These are phyloP conservation scores for Trifolium fragiferum DNA, from an alignment of 306 rosid species.

Conservation along the genomic window DNA sequence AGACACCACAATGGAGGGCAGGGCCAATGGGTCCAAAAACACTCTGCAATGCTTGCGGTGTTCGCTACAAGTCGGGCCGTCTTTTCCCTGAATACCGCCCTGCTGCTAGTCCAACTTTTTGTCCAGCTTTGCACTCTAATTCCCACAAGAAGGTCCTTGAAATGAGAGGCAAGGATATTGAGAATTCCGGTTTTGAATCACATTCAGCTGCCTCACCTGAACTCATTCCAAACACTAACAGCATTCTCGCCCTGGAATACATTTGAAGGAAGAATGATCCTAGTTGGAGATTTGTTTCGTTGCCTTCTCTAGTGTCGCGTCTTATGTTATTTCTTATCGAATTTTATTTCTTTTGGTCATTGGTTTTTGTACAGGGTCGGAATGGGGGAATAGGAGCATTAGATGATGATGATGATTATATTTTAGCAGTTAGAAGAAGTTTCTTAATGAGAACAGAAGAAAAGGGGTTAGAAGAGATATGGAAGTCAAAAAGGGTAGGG, in stretches of 20 bases:
- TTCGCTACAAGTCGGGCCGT: conserved; percentile 88
- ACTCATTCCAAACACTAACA: conserved; percentile 81
- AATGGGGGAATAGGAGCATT: conserved; percentile 67
- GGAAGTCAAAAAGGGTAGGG: conserved; percentile 74
- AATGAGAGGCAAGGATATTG: conserved; percentile 71
- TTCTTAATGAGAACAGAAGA: conserved; percentile 54
- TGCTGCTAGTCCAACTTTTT: conserved; percentile 92
- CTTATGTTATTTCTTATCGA: conserved; percentile 58
- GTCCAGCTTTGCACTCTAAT: conserved; percentile 84
- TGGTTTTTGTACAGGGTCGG: conserved; percentile 92
- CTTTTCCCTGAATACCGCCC: conserved; percentile 97
- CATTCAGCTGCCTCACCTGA: conserved; percentile 57
- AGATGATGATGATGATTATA: conserved; percentile 55
- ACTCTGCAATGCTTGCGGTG: conserved; percentile 96
- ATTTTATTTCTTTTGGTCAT: conserved; percentile 66
- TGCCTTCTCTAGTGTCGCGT: conserved; percentile 47
- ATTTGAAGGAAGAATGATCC: conserved; percentile 53
- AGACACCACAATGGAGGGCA: conserved; percentile 99
- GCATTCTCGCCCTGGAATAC: conserved; percentile 76
- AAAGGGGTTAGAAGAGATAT: conserved; percentile 48
- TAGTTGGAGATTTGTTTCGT: conserved; percentile 36
- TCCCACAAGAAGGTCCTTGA: conserved; percentile 94
- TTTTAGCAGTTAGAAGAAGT: conserved; percentile 72
- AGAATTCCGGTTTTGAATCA: conserved; percentile 15
- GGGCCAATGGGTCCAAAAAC: conserved; percentile 98